phyloP scores from a whole-genome alignment of 2,329 filamentous ascomycete species.

The Claviceps digitariae region DNA sequence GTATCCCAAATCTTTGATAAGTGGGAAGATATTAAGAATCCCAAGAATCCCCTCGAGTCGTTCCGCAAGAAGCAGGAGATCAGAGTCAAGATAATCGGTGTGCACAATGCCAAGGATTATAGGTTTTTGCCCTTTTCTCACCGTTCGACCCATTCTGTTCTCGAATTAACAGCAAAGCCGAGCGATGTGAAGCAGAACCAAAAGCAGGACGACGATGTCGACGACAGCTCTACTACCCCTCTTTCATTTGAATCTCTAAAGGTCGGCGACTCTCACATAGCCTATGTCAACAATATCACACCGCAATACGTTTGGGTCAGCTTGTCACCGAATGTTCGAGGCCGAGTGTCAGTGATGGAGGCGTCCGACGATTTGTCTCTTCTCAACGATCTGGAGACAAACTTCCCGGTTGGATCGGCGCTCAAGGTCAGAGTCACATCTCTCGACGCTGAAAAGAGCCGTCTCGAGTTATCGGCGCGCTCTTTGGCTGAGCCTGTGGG shows the following conservation, averaged over 20 bases:
- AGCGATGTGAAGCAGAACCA: slow-evolving; percentile 47
- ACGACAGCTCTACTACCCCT: slow-evolving; percentile 19
- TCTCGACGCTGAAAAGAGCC: slow-evolving; percentile 59
- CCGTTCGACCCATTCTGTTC: slow-evolving; percentile 65
- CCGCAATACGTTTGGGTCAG: slow-evolving; percentile 81
- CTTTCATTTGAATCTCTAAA: slow-evolving; percentile 62
- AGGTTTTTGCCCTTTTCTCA: slow-evolving; percentile 87
- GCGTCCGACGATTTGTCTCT: slow-evolving; percentile 76
- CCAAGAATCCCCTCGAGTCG: slow-evolving; percentile 60
- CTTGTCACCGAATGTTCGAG: slow-evolving; percentile 74
- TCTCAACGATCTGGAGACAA: slow-evolving; percentile 58
- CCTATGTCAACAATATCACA: slow-evolving; percentile 81
- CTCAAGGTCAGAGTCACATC: slow-evolving; percentile 65
- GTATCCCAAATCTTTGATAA: slow-evolving; percentile 79
- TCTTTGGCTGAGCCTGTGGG: slow-evolving; percentile 34
- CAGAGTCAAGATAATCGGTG: slow-evolving; percentile 64
- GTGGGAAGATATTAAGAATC: slow-evolving; percentile 75
- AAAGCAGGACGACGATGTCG: slow-evolving; percentile 13
- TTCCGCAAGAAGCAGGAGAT: slow-evolving; percentile 62
- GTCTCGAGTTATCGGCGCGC: slow-evolving; percentile 71
- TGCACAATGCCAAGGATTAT: slow-evolving; percentile 83
- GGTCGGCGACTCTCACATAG: slow-evolving; percentile 58
- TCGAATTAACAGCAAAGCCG: slow-evolving; percentile 75
- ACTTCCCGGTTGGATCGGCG: slow-evolving; percentile 85
- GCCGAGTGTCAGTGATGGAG: slow-evolving; percentile 69